phyloP scores from a whole-genome alignment of 805 yeast genomes.

The Grigorovia humatica region DNA sequence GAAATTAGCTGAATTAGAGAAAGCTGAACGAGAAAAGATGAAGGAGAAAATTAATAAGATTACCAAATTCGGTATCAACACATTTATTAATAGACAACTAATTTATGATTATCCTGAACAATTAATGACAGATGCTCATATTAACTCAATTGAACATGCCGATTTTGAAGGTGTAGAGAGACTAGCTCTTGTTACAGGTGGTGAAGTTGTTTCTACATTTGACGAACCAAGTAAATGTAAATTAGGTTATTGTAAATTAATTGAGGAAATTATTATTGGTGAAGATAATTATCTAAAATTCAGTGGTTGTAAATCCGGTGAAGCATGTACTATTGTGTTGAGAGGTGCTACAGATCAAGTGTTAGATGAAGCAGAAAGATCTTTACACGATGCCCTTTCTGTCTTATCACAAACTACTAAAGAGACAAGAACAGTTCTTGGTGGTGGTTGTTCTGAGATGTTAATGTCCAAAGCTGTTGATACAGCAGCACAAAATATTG shows the following conservation, averaged over 20 bases:
- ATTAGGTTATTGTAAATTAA: constrained; percentile 77
- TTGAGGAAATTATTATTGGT: constrained; percentile 89
- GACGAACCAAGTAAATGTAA: constrained; percentile 82
- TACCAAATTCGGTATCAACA: constrained; percentile 73
- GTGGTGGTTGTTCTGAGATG: constrained; percentile 95
- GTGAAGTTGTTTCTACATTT: constrained; percentile 94
- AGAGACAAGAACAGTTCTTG: constrained; percentile 84
- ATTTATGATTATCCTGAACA: constrained; percentile 98
- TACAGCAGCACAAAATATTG: constrained; percentile 79
- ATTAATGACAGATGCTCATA: constrained; percentile 74
- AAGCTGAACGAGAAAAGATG: constrained; percentile 93
- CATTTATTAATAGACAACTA: constrained; percentile 91
- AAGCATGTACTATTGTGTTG: constrained; percentile 90
- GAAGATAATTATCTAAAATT: constrained; percentile 85
- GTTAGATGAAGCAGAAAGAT: constrained; percentile 92
- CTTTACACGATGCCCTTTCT: constrained; percentile 91
- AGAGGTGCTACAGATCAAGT: constrained; percentile 98
- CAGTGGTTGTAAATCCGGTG: constrained; percentile 91
- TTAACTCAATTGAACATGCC: constrained; percentile 94
- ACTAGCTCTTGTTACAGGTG: constrained; percentile 92
- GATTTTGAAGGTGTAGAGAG: constrained; percentile 98
- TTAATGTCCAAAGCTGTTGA: constrained; percentile 96
- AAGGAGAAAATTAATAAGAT: constrained; percentile 79
- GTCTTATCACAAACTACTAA: constrained; percentile 90
- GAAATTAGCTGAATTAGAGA: constrained; percentile 86